Percentiles rank a stretch among this genome's conserved stretches.
These are phyloP conservation scores for Colletotrichum orbiculare DNA, from an alignment of 2,329 filamentous ascomycete species.

Conservation along the genomic window DNA sequence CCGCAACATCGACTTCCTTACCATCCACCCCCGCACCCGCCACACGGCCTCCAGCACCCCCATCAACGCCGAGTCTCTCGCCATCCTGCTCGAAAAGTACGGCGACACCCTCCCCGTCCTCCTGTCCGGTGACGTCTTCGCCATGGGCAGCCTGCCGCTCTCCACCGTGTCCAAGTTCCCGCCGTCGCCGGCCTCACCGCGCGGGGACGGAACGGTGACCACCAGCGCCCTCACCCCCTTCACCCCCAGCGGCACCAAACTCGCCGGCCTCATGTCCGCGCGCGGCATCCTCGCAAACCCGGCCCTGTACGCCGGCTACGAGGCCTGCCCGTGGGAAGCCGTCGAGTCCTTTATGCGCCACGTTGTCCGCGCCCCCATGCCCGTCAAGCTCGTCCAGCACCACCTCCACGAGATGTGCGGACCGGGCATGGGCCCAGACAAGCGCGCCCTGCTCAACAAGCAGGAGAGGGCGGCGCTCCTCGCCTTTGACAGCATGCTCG, in stretches of 20 bases:
- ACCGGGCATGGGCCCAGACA: slow-evolving; percentile 65
- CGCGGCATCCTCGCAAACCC: slow-evolving; percentile 76
- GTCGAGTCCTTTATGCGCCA: slow-evolving; percentile 72
- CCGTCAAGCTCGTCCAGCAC: slow-evolving; percentile 72
- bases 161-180: slow-evolving; percentile 39
- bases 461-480: slow-evolving; percentile 64
- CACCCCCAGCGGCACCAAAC: slow-evolving; percentile 57
- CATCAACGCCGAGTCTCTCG: slow-evolving; percentile 71
- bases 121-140: slow-evolving; percentile 77
- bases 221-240: slow-evolving; percentile 22
- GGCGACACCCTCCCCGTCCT: slow-evolving; percentile 69
- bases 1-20: slow-evolving; percentile 73
- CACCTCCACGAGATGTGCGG: slow-evolving; percentile 75
- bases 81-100: slow-evolving; percentile 63
- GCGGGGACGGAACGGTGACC: too few relatives aligned
- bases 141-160: slow-evolving; percentile 62
- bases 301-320: slow-evolving; percentile 69
- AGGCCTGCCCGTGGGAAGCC: slow-evolving; percentile 70
- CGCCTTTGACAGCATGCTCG: slow-evolving; percentile 62
- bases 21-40: slow-evolving; percentile 74
- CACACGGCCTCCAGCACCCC: slow-evolving; percentile 70
- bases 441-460: slow-evolving; percentile 64
- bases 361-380: slow-evolving; percentile 67
- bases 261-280: slow-evolving; percentile 76
- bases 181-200: not conserved